Evolutionary conservation across 164 flowering plant species (phyloP).

Genomic region (Chloranthus sessilifolius): DNA sequence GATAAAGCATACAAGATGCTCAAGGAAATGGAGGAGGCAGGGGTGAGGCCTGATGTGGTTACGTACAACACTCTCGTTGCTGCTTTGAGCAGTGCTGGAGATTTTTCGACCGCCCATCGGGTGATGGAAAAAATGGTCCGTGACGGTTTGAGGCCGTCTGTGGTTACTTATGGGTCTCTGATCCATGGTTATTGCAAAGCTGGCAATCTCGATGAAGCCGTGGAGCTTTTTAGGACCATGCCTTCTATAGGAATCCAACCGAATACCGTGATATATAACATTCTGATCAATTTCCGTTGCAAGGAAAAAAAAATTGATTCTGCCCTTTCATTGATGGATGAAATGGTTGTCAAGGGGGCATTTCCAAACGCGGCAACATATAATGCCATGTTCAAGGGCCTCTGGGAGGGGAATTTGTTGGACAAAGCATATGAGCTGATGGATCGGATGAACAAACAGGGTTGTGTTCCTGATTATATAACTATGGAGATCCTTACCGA

Average conservation of each 20-base stretch:
- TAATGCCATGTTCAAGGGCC: constrained; percentile 71
- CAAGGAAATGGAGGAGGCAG: constrained; percentile 53
- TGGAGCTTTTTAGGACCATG: constrained; percentile 58
- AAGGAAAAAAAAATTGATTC: constrained; percentile 36
- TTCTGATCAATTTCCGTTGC: constrained; percentile 58
- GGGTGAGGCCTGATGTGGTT: constrained; percentile 44
- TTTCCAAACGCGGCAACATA: constrained; percentile 46
- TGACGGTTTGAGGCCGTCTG: constrained; percentile 48
- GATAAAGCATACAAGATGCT: constrained; percentile 54
- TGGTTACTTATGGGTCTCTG: constrained; percentile 68
- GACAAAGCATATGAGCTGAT: constrained; percentile 56
- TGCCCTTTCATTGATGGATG: constrained; percentile 60
- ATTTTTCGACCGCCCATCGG: constrained; percentile 34
- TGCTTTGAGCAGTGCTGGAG: constrained; percentile 44
- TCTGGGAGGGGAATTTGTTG: constrained; percentile 40
- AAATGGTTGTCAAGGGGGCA: constrained; percentile 53
- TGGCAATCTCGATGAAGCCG: constrained; percentile 50
- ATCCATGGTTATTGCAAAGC: constrained; percentile 57
- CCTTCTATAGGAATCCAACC: constrained; percentile 37
- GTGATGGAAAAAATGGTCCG: constrained; percentile 46
- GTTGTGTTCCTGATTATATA: constrained; percentile 66
- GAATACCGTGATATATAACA: constrained; percentile 69
- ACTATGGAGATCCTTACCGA: constrained; percentile 73
- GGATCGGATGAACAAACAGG: constrained; percentile 66
- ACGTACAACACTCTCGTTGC: constrained; percentile 77